These are phyloP conservation scores for Crucihimalaya himalaica DNA, from an alignment of 345 rosid species.

Conservation along the genomic window DNA sequence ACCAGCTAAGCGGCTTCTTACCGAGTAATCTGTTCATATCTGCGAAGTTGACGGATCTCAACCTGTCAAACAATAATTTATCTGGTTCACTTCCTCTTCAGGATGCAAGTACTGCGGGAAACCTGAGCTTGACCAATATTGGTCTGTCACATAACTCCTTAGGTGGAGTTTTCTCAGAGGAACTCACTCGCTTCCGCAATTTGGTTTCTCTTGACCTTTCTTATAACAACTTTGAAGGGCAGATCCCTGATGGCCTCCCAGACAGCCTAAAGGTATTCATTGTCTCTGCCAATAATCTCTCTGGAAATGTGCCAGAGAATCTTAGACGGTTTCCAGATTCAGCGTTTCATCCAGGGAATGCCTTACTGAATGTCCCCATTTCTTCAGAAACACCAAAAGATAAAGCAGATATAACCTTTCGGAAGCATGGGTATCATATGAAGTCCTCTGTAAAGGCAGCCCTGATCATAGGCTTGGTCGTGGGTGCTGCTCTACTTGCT, in stretches of 20 bases:
- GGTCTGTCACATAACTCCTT: constrained; percentile 73
- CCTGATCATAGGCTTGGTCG: constrained; percentile 63
- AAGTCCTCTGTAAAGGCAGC: constrained; percentile 52
- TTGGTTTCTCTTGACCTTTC: constrained; percentile 68
- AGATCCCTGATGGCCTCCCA: constrained; percentile 65
- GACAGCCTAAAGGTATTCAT: constrained; percentile 57
- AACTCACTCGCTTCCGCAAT: constrained; percentile 47
- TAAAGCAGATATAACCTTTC: constrained; percentile 38
- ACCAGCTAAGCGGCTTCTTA: constrained; percentile 58
- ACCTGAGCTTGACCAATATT: constrained; percentile 61
- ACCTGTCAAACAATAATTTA: constrained; percentile 72
- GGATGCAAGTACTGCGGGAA: constrained; percentile 43
- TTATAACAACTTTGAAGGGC: constrained; percentile 67
- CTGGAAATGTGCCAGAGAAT: constrained; percentile 70
- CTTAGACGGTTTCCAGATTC: constrained; percentile 75
- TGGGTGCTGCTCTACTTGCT: constrained; percentile 48
- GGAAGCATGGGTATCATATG: constrained; percentile 40
- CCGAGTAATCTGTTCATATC: constrained; percentile 64
- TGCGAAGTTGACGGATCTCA: constrained; percentile 57
- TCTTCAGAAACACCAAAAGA: constrained; percentile 47
- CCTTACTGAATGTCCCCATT: constrained; percentile 51
- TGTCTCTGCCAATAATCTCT: constrained; percentile 75
- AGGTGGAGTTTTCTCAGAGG: constrained; percentile 56
- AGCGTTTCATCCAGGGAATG: constrained; percentile 84
- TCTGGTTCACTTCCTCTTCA: constrained; percentile 68